Evolutionary conservation across 306 rosid species (phyloP).

Genomic region (Cucumis hystrix): DNA sequence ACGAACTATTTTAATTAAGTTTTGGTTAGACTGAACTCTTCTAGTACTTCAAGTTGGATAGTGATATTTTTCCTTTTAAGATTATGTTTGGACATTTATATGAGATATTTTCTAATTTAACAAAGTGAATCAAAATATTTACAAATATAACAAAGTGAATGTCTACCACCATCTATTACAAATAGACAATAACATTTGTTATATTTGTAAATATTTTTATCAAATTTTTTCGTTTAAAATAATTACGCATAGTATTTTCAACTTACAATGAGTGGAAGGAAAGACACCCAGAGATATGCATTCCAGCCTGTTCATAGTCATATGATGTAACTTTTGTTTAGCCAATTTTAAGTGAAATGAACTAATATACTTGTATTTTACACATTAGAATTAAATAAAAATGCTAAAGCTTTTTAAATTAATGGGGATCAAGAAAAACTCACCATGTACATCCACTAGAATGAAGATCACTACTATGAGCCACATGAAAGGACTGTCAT

Average conservation of each 20-base stretch:
- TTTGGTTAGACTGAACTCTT: too few relatives aligned
- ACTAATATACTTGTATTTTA: background rate
- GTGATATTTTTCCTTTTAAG: too few relatives aligned
- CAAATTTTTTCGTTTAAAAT: too few relatives aligned
- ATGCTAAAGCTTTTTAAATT: background rate
- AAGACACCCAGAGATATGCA: conserved; percentile 41
- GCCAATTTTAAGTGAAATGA: background rate
- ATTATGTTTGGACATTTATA: too few relatives aligned
- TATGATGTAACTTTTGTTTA: background rate
- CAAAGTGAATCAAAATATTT: too few relatives aligned
- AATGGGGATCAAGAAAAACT: background rate
- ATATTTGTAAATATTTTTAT: too few relatives aligned
- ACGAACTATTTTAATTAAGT: too few relatives aligned
- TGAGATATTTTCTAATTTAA: too few relatives aligned
- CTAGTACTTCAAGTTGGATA: too few relatives aligned
- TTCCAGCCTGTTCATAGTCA: conserved; percentile 36
- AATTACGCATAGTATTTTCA: background rate
- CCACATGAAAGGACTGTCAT: conserved; percentile 48
- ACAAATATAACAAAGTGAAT: too few relatives aligned
- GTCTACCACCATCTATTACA: too few relatives aligned
- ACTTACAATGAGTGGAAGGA: conserved; percentile 38
- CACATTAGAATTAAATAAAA: background rate
- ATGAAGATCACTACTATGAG: conserved; percentile 36
- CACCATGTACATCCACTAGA: conserved; percentile 43
- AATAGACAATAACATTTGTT: too few relatives aligned